Evolutionary conservation across 257 asterid species (phyloP), one percentile per base, ranked within the genome.

Genomic region (Knoxia roxburghii): DNA sequence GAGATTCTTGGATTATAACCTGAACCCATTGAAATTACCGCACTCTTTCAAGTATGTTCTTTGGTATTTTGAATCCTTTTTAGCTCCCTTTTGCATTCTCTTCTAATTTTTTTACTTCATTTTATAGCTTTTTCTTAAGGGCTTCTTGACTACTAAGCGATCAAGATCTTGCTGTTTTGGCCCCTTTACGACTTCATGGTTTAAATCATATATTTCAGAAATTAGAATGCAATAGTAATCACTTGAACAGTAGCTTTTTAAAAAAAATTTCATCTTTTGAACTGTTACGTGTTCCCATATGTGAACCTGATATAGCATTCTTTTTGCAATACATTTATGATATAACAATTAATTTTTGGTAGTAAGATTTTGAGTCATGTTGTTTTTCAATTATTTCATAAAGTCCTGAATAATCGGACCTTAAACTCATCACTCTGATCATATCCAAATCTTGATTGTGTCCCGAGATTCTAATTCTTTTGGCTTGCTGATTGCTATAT

Each of bases 11-110:
- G 80, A 74, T 75, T 69, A 74, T 73, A 89, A 80, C 63, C 86
- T 75, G 74, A 68, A 76, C 77, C 82, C 67, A 9, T 75, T 70
- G 65, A 76, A 79, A 75, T 72, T 72, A 59, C 13, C 56, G 67
- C 66, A 77, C 74, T 72, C 80, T 21, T 68, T 72, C 35, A 73
- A 72, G 97, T 89, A 81, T 76, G 89, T 62, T 45, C 18, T 3
- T 54, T 67, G n/a, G 18, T 7, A 49, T 73, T 67, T 69, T 53
- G 51, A n/a, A 2, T 70, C 20, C 54, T 10, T 12, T 18, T 35
- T 11, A 23, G 27, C 10, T 54, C 65, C 64, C 57, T 76, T 50
- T 21, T 14, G 49, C 15, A 17, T 59, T 3, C 58, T 29, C 48
- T 6, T 43, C 11, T 43, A 43, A 1, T 43, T 57, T 26, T n/a